A percentile compares a stretch with the other conserved stretches of the same genome.
Conservation (phyloP, 2,329 filamentous ascomycete genomes). For the Aspergillus neotritici region DNA sequence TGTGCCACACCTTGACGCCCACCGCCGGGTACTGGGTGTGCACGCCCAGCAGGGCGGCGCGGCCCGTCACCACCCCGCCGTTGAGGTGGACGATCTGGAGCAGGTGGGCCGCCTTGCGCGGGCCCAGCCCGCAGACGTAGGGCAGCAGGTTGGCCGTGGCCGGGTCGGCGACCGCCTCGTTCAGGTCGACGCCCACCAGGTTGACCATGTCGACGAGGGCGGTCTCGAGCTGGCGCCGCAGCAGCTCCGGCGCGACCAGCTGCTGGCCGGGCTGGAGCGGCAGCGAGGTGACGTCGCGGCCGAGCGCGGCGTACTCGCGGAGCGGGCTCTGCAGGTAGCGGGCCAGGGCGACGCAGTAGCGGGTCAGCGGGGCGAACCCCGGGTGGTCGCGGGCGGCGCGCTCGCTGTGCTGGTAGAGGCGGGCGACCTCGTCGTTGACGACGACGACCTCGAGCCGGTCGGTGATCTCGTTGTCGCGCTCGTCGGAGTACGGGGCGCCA, state of each 20-base stretch:
- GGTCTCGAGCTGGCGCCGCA: slow-evolving; percentile 82
- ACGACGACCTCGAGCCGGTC: slow-evolving; percentile 83
- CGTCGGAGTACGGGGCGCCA: slow-evolving; percentile 77
- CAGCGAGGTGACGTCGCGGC: slow-evolving; percentile 79
- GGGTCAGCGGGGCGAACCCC: slow-evolving; percentile 67
- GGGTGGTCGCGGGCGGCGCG: slow-evolving; percentile 76
- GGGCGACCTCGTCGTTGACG: slow-evolving; percentile 95
- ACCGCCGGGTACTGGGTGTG: slow-evolving; percentile 77
- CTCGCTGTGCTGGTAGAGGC: slow-evolving; percentile 86
- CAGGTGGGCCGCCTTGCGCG: slow-evolving; percentile 78
- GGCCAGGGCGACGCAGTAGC: slow-evolving; percentile 85
- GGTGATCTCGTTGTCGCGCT: slow-evolving; percentile 67
- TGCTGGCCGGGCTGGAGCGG: slow-evolving; percentile 87
- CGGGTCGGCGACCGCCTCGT: slow-evolving; percentile 75
- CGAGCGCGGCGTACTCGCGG: slow-evolving; percentile 91
- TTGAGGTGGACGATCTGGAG: slow-evolving; percentile 89
- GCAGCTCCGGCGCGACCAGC: slow-evolving; percentile 78
- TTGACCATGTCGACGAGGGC: slow-evolving; percentile 99
- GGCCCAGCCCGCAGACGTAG: slow-evolving; percentile 85
- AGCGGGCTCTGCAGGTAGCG: slow-evolving; percentile 92
- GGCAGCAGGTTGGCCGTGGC: slow-evolving; percentile 84
- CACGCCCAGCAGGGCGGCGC: slow-evolving; percentile 84
- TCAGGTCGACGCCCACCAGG: slow-evolving; percentile 89
- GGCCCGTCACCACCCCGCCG: slow-evolving; percentile 74
- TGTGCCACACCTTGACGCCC: slow-evolving; percentile 87